phyloP scores from a whole-genome alignment of 1,284 basidiomycete genomes.

The Ustilago tritici region DNA sequence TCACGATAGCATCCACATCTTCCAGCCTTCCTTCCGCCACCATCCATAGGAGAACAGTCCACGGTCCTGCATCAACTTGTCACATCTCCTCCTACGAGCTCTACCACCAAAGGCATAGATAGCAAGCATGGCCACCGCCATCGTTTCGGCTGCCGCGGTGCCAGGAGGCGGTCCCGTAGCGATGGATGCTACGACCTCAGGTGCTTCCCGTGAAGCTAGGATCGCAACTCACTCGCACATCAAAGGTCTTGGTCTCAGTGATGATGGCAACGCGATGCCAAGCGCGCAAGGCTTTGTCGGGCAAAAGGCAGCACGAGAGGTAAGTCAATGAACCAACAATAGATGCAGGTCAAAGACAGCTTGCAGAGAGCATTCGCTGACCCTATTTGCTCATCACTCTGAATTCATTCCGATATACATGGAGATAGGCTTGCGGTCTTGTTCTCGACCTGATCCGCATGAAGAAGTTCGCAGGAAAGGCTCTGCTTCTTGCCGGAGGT shows the following conservation, averaged over 20 bases:
- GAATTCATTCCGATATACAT: not conserved
- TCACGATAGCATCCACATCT: constrained; percentile 9
- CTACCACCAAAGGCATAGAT: not conserved
- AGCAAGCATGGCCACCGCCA: constrained; percentile 33
- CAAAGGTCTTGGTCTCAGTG: constrained; percentile 90
- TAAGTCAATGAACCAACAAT: not conserved
- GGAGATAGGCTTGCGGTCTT: constrained; percentile 79
- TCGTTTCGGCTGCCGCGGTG: constrained; percentile 26
- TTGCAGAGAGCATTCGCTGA: constrained; percentile 70
- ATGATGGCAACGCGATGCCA: constrained; percentile 81
- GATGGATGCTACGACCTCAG: constrained; percentile 33
- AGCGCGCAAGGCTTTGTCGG: constrained; percentile 88
- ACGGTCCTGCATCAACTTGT: not conserved
- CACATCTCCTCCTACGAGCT: not conserved
- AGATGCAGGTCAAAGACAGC: not conserved
- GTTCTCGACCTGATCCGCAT: constrained; percentile 90
- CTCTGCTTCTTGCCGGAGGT: constrained; percentile 86
- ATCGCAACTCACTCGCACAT: constrained; percentile 94
- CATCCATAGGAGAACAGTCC: not conserved
- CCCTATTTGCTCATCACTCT: not conserved
- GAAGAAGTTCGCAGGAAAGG: constrained; percentile 90
- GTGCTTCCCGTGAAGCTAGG: constrained; percentile 69
- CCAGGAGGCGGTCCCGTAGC: constrained; percentile 39
- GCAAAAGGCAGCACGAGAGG: constrained; percentile 87
- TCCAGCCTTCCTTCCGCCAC: not conserved